Evolutionary conservation across 2,329 filamentous ascomycete genomes (phyloP).

Genomic region (Curvularia sp.): DNA sequence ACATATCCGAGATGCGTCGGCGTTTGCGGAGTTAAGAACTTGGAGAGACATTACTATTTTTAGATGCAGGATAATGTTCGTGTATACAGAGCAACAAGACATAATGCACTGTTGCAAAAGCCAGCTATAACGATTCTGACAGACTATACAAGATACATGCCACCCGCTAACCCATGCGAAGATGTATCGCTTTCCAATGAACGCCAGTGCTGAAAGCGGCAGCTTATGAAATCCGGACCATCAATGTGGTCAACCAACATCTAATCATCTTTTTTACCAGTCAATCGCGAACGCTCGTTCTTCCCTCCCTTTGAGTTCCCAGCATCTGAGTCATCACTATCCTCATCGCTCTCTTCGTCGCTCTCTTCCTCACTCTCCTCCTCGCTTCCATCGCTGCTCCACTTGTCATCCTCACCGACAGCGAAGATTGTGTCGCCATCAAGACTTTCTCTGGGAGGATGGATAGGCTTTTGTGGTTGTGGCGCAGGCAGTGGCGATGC

Average conservation of each 20-base stretch:
- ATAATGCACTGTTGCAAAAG: constrained; percentile 8
- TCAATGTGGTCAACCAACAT: constrained; percentile 7
- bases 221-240: constrained; percentile 8
- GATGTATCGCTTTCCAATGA: constrained; percentile 15
- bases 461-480: constrained; percentile 56
- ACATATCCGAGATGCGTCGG: constrained; percentile 21
- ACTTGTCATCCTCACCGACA: constrained; percentile 85
- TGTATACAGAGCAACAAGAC: not conserved
- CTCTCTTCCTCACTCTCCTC: constrained; percentile 14
- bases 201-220: constrained; percentile 18
- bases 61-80: not conserved
- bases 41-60: not conserved
- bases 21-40: constrained; percentile 27
- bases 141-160: constrained; percentile 10
- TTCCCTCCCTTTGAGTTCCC: constrained; percentile 48
- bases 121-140: constrained; percentile 14
- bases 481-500: constrained; percentile 62
- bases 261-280: constrained; percentile 46
- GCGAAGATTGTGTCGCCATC: constrained; percentile 97
- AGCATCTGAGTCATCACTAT: constrained; percentile 7
- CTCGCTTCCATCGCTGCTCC: constrained; percentile 67
- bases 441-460: constrained; percentile 66
- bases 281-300: constrained; percentile 44
- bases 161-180: constrained; percentile 10
- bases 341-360: constrained; percentile 13